phyloP scores from a whole-genome alignment of 805 yeast species.

The Kluyveromyces starmeri region DNA sequence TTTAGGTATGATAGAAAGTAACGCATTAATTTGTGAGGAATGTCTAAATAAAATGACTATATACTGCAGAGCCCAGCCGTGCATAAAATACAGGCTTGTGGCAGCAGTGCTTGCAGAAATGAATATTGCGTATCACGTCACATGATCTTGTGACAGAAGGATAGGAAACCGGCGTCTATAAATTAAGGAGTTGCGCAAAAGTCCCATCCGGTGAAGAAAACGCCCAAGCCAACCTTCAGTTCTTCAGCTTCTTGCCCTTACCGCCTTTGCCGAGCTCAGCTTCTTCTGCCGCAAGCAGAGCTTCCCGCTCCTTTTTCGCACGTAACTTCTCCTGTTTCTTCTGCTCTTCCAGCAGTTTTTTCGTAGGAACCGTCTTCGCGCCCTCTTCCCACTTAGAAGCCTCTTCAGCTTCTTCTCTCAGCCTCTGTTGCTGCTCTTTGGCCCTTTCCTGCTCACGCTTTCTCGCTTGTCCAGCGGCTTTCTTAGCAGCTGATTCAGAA shows the following conservation, averaged over 20 bases:
- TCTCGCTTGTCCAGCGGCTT: constrained; percentile 29
- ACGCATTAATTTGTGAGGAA: constrained; percentile 2
- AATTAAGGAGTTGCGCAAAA: too few relatives aligned
- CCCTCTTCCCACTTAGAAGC: constrained; percentile 30
- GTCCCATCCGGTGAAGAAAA: too few relatives aligned
- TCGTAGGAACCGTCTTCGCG: constrained; percentile 17
- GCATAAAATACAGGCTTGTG: too few relatives aligned
- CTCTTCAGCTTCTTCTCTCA: constrained; percentile 25
- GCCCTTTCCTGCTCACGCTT: constrained; percentile 26
- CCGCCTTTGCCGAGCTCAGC: constrained; percentile 18
- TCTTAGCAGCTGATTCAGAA: constrained; percentile 29
- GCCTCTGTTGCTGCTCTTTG: constrained; percentile 19
- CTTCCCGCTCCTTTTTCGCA: constrained; percentile 27
- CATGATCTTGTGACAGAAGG: too few relatives aligned
- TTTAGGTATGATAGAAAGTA: constrained; percentile 6
- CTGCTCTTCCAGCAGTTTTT: constrained; percentile 25
- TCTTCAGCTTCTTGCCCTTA: constrained; percentile 17
- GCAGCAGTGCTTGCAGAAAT: too few relatives aligned
- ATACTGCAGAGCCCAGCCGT: too few relatives aligned
- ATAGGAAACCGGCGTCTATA: too few relatives aligned
- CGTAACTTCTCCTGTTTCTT: constrained; percentile 24
- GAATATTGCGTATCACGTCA: too few relatives aligned
- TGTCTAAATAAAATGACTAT: too few relatives aligned
- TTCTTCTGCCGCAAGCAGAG: constrained; percentile 27
- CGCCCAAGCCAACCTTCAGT: background rate